These are phyloP conservation scores for Bjerkandera adusta DNA, from an alignment of 1,284 basidiomycete genomes.

Conservation along the genomic window DNA sequence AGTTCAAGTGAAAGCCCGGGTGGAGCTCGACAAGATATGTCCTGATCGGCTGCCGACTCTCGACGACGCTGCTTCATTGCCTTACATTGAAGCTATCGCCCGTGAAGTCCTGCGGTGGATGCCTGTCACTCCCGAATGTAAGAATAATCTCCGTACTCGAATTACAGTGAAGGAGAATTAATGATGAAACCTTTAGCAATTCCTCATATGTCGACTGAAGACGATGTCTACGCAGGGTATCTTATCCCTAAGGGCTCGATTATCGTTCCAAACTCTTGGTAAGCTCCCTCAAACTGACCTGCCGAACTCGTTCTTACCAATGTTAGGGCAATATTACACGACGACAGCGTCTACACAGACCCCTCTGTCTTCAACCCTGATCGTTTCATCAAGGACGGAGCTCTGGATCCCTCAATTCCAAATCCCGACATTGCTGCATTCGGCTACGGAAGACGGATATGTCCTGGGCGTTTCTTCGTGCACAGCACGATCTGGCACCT, in stretches of 20 bases:
- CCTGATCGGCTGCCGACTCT: constrained; percentile 28
- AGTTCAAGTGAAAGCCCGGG: constrained; percentile 28
- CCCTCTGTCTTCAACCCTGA: constrained; percentile 24
- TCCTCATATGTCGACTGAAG: constrained; percentile 16
- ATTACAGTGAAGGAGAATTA: too few relatives aligned
- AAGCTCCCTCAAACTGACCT: too few relatives aligned
- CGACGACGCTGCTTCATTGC: constrained; percentile 27
- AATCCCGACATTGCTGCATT: constrained; percentile 15
- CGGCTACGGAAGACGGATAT: constrained; percentile 24
- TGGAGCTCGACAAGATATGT: constrained; percentile 33
- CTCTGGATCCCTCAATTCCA: not conserved
- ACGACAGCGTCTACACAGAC: constrained; percentile 6
- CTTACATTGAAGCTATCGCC: constrained; percentile 31
- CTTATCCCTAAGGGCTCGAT: constrained; percentile 19
- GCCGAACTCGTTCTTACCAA: too few relatives aligned
- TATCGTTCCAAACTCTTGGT: constrained; percentile 21
- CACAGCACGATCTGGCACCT: constrained; percentile 13
- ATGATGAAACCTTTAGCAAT: too few relatives aligned
- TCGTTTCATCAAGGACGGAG: constrained; percentile 20
- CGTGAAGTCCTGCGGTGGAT: constrained; percentile 30
- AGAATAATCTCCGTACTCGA: too few relatives aligned
- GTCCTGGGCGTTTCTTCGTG: constrained; percentile 23
- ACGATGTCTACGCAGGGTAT: constrained; percentile 21
- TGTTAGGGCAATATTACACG: constrained; percentile 8
- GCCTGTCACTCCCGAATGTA: too few relatives aligned